These are phyloP conservation scores for Solanum ossicruentum DNA, from an alignment of 257 asterid species.

Conservation along the genomic window DNA sequence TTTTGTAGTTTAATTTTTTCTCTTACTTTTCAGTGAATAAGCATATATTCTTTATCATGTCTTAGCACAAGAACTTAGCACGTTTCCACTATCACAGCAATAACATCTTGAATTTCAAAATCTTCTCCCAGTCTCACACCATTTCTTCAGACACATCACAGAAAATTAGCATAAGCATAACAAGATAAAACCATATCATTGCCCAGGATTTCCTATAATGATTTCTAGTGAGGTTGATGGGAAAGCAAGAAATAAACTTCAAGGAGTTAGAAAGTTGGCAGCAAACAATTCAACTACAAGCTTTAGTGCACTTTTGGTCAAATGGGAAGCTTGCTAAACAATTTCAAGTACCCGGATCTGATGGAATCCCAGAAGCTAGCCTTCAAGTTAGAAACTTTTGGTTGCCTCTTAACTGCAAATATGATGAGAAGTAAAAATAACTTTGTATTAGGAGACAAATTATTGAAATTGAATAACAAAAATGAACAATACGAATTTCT, in stretches of 20 bases:
- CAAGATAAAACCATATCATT: neutral
- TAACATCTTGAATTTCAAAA: neutral
- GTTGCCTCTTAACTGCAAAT: conserved; percentile 51
- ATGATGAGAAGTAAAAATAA: neutral
- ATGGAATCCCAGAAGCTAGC: conserved; percentile 91
- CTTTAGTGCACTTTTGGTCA: neutral
- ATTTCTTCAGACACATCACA: neutral
- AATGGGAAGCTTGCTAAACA: neutral
- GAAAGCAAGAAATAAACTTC: neutral
- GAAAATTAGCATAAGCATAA: neutral
- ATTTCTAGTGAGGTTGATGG: neutral
- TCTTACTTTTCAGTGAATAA: neutral
- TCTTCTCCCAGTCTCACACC: neutral
- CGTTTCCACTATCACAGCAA: neutral
- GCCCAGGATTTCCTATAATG: neutral
- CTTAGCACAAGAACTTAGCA: neutral
- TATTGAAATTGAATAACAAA: neutral
- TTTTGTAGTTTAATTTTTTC: neutral
- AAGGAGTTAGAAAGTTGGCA: neutral
- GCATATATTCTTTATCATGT: neutral
- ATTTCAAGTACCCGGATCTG: conserved; percentile 65
- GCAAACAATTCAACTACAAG: neutral
- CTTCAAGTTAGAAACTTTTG: conserved; percentile 37
- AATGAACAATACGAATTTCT: neutral
- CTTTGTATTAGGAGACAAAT: neutral